phyloP scores from a whole-genome alignment of 1,284 basidiomycete species.

The Takashimella tepidaria region DNA sequence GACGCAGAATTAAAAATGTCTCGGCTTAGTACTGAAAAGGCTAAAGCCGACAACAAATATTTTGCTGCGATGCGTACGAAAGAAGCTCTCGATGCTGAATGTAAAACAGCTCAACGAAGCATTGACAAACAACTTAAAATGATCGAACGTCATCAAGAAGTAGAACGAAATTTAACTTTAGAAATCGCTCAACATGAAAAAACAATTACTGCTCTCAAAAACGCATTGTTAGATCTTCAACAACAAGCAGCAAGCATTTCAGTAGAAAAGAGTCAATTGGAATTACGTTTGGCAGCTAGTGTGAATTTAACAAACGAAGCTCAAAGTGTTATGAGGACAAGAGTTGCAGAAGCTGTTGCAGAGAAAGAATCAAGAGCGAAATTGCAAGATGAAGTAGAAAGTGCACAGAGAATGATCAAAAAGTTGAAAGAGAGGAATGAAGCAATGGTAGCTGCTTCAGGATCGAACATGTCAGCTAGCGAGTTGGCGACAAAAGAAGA shows the following conservation, averaged over 20 bases:
- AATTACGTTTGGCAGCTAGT: constrained; percentile 32
- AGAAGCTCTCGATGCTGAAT: constrained; percentile 73
- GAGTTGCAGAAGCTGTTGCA: constrained; percentile 37
- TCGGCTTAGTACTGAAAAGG: constrained; percentile 67
- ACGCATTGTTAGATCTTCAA: constrained; percentile 47
- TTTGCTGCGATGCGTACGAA: constrained; percentile 85
- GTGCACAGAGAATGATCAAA: constrained; percentile 29
- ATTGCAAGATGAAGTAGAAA: constrained; percentile 46
- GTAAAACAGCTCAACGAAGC: constrained; percentile 60
- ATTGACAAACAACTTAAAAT: constrained; percentile 74
- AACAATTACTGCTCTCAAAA: constrained; percentile 51
- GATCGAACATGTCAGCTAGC: constrained; percentile 45
- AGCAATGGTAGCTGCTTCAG: constrained; percentile 25
- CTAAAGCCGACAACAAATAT: constrained; percentile 93
- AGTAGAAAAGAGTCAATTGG: constrained; percentile 38
- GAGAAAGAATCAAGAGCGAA: constrained; percentile 39
- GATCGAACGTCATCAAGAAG: constrained; percentile 64
- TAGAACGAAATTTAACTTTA: constrained; percentile 56
- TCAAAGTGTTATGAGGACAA: constrained; percentile 41
- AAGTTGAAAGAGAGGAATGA: constrained; percentile 44
- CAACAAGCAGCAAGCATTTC: constrained; percentile 48
- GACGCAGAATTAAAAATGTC: constrained; percentile 69
- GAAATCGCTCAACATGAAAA: constrained; percentile 57
- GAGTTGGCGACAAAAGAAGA: constrained; percentile 53
- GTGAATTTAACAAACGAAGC: constrained; percentile 48